Base-by-base conservation (phyloP, 345 rosid genomes). In the Ceriops zippeliana region DNA sequence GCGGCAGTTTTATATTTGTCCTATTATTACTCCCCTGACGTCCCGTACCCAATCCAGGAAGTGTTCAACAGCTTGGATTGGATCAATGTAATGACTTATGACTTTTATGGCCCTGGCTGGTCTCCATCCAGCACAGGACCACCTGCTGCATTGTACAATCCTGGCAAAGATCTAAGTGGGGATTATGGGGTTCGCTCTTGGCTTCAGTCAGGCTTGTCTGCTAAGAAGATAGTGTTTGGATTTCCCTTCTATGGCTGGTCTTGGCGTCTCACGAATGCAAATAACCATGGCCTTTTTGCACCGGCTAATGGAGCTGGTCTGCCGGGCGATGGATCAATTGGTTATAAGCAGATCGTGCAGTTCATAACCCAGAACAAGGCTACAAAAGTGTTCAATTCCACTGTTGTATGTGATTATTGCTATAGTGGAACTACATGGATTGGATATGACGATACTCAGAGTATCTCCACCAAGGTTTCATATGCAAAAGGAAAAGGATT, bases 161-260 rank as follows among this genome's bases (percentile, higher is more conserved):
- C 78, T 3, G 70, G 51, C 15, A 56, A 24, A 6, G 32, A 9
- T 30, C 22, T 6, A 47, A 71, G 74, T 47, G 71, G 70, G 2
- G 71, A 70, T 20, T 20, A 52, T 16, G 79, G 70, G 9, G 30
- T 70, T 20, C 53, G 9, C 22, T 61, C 70, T 7, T 75, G 79
- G 79, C 60, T 65, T 30, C 52, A 65, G 47, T 46, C 67, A 11
- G 79, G 79, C 27, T 28, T 75, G 17, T 1, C 70, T 6, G 67
- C 74, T 3, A 69, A 65, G 58, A 65, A 70, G 22, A 38, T 75
- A 8, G 79, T 65, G 1, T 32, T 75, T 8, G 74, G 79, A 7
- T 13, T 75, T 2, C 79, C 79, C n/a, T 75, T 64, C 30, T 70
- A 75, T n/a, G 79, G 79, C 1, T 60, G 62, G 51, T 66, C 79